These are phyloP conservation scores for Boletus rubroflammeus DNA, from an alignment of 768 basidiomycete genomes.

Conservation along the genomic window DNA sequence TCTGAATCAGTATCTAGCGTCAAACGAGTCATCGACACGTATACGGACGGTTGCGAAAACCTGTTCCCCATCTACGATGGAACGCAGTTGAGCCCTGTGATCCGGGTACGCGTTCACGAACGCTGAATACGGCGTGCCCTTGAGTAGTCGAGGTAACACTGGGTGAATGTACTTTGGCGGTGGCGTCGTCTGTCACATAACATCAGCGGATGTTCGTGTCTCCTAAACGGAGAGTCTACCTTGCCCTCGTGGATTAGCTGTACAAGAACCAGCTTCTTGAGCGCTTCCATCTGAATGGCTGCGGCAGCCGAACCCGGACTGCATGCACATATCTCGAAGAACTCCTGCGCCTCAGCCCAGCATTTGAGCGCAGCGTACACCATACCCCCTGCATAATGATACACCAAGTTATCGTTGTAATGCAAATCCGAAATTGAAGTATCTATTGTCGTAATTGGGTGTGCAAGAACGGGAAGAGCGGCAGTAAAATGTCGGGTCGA, in stretches of 20 bases:
- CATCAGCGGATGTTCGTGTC: neutral
- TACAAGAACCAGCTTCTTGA: constrained; percentile 78
- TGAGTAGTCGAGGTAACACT: constrained; percentile 55
- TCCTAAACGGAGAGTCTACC: constrained; percentile 34
- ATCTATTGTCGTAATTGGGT: constrained; percentile 68
- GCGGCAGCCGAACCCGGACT: constrained; percentile 55
- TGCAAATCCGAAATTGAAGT: constrained; percentile 55
- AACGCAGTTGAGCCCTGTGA: constrained; percentile 41
- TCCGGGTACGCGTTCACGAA: constrained; percentile 68
- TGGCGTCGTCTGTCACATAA: constrained; percentile 28
- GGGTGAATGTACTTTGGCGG: constrained; percentile 76
- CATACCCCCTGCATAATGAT: constrained; percentile 82
- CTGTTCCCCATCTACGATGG: constrained; percentile 53
- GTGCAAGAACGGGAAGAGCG: constrained; percentile 57
- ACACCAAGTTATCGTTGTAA: constrained; percentile 79
- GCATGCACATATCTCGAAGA: constrained; percentile 75
- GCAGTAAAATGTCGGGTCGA: constrained; percentile 47
- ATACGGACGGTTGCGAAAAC: constrained; percentile 50
- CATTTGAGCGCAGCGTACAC: constrained; percentile 56
- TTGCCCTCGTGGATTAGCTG: constrained; percentile 77
- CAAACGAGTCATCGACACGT: neutral
- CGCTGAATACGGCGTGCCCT: constrained; percentile 59
- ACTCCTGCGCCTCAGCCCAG: constrained; percentile 70
- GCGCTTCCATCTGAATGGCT: constrained; percentile 78
- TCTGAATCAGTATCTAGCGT: constrained; percentile 4